These are phyloP conservation scores for Cicer chorassanicum DNA, from an alignment of 306 rosid genomes.

Conservation along the genomic window DNA sequence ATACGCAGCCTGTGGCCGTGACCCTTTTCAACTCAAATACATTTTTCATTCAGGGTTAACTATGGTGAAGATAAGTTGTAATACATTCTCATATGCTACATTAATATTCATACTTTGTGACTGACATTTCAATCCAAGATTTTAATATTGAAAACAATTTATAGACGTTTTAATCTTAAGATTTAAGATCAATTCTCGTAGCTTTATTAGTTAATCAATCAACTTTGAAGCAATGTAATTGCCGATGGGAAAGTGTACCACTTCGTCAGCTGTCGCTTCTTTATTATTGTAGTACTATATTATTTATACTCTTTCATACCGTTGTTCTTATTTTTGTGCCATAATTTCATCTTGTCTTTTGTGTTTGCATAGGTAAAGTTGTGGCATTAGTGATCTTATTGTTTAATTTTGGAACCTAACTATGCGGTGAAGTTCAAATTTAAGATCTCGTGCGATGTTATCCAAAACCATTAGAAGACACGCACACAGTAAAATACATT, in stretches of 20 bases:
- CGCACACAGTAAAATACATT: neutral
- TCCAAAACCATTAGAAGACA: neutral
- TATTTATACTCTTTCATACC: too few relatives aligned
- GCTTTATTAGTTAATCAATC: neutral
- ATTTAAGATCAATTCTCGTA: neutral
- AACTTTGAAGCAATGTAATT: slow-evolving; percentile 6
- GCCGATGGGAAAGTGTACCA: slow-evolving; percentile 45
- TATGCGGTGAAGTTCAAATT: neutral
- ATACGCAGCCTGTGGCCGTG: neutral
- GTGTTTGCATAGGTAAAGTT: neutral
- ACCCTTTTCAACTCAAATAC: neutral
- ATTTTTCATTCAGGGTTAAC: neutral
- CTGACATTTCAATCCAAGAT: too few relatives aligned
- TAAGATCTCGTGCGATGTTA: neutral
- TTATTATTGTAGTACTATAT: too few relatives aligned
- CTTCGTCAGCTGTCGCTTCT: slow-evolving; percentile 34
- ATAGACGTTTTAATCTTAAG: neutral
- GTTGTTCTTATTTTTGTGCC: too few relatives aligned
- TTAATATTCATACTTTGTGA: too few relatives aligned
- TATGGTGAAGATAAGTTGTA: neutral
- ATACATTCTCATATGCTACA: neutral
- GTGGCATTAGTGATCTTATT: neutral
- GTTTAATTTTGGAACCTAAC: slow-evolving; percentile 6
- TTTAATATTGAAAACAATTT: neutral
- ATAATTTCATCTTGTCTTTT: too few relatives aligned